These are phyloP conservation scores for Colletotrichum abscissum DNA, from an alignment of 2,329 filamentous ascomycete species.

Conservation along the genomic window DNA sequence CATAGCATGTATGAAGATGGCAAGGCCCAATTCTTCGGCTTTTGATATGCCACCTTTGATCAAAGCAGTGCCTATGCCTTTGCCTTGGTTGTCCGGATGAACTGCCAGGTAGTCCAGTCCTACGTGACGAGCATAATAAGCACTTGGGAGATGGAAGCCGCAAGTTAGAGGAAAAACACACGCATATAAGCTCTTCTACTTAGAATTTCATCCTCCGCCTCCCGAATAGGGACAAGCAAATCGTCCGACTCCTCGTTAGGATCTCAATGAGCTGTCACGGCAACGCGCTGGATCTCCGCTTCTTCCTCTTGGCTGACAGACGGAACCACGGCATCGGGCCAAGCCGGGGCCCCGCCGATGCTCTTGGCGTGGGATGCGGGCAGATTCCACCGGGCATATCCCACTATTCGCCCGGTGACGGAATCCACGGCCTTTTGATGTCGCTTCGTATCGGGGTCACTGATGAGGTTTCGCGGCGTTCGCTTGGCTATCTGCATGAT, in stretches of 20 bases:
- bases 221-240: neutral
- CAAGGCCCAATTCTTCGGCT: neutral
- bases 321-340: neutral
- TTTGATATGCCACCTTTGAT: neutral
- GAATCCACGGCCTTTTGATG: neutral
- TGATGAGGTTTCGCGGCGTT: neutral
- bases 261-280: neutral
- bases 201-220: neutral
- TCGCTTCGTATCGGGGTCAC: neutral
- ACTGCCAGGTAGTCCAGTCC: neutral
- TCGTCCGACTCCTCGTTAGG: neutral
- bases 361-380: neutral
- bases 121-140: neutral
- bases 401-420: neutral
- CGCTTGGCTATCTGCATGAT: slow-evolving; percentile 36
- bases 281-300: neutral
- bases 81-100: neutral
- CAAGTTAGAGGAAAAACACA: too few relatives aligned
- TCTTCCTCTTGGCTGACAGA: neutral
- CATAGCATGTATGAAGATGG: neutral
- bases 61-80: neutral
- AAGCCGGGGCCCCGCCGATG: neutral
- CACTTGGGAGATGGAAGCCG: neutral
- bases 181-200: neutral
- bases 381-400: neutral